Percentiles rank a stretch among this genome's conserved stretches.
These are phyloP conservation scores for Tylopilus vinaceipallidus DNA, from an alignment of 768 basidiomycete species.

Conservation along the genomic window DNA sequence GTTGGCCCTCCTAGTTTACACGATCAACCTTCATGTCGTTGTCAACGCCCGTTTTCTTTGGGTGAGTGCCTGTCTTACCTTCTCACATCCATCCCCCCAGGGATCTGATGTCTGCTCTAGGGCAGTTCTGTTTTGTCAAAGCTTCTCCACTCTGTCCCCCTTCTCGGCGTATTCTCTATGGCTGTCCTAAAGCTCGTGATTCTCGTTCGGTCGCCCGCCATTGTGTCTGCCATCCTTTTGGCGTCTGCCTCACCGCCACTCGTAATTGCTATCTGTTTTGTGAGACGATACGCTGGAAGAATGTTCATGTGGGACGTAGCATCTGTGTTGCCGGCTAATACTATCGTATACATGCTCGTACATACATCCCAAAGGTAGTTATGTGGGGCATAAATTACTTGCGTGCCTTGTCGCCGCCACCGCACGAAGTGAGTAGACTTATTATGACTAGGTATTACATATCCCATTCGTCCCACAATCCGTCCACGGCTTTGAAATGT, in stretches of 20 bases:
- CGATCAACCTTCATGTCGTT: slow-evolving; percentile 28
- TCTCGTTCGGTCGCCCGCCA: slow-evolving; percentile 21
- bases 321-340: neutral
- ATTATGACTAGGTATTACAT: slow-evolving; percentile 38
- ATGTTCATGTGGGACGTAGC: slow-evolving; percentile 1
- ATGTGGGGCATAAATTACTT: slow-evolving; percentile 17
- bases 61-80: slow-evolving; percentile 16
- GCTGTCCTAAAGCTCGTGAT: slow-evolving; percentile 15
- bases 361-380: slow-evolving; percentile 11
- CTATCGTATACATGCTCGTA: slow-evolving; percentile 7
- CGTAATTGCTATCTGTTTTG: slow-evolving; percentile 6
- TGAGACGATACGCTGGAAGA: slow-evolving; percentile 3
- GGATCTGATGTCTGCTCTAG: slow-evolving; percentile 6
- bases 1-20: slow-evolving; percentile 28
- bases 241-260: slow-evolving; percentile 22
- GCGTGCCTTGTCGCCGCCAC: no score
- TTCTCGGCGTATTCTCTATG: slow-evolving; percentile 25
- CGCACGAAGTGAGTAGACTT: neutral
- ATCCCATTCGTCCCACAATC: slow-evolving; percentile 74
- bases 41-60: slow-evolving; percentile 16
- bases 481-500: slow-evolving; percentile 15
- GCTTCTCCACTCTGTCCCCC: slow-evolving; percentile 26
- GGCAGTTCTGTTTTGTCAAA: slow-evolving; percentile 9
- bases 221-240: slow-evolving; percentile 18
- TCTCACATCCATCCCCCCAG: no score